Evolutionary conservation across 495 filamentous ascomycete species (phyloP).

Genomic region (Neurospora sp.): DNA sequence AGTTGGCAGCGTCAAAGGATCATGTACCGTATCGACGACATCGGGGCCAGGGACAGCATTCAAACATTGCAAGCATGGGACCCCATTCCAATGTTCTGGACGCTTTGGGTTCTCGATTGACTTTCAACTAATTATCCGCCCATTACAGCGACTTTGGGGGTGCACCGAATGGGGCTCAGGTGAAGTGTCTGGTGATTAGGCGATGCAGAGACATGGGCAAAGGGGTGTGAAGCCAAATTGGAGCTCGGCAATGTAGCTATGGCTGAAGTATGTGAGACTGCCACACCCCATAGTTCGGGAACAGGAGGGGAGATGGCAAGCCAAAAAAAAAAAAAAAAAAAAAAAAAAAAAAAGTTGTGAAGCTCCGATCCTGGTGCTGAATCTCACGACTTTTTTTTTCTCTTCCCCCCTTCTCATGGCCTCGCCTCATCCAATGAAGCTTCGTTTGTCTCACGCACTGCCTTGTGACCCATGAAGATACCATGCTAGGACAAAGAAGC

Average conservation of each 20-base stretch:
- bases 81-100: neutral
- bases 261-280: neutral
- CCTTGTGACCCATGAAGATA: neutral
- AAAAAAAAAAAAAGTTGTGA: neutral
- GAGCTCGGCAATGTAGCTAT: neutral
- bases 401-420: neutral
- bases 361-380: neutral
- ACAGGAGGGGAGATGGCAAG: neutral
- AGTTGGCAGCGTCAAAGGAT: neutral
- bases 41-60: neutral
- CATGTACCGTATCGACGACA: neutral
- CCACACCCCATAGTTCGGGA: neutral
- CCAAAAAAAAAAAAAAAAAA: slow-evolving; percentile 1
- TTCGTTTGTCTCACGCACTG: neutral
- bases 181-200: slow-evolving; percentile 3
- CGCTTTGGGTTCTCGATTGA: neutral
- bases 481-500: neutral
- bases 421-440: neutral
- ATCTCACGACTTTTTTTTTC: neutral
- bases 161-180: neutral
- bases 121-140: neutral
- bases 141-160: neutral
- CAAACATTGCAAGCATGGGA: neutral
- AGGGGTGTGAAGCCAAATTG: slow-evolving; percentile 1
- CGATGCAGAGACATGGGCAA: neutral